Conservation (phyloP, 179 eudicot species). For the Spinacia oleracea region DNA sequence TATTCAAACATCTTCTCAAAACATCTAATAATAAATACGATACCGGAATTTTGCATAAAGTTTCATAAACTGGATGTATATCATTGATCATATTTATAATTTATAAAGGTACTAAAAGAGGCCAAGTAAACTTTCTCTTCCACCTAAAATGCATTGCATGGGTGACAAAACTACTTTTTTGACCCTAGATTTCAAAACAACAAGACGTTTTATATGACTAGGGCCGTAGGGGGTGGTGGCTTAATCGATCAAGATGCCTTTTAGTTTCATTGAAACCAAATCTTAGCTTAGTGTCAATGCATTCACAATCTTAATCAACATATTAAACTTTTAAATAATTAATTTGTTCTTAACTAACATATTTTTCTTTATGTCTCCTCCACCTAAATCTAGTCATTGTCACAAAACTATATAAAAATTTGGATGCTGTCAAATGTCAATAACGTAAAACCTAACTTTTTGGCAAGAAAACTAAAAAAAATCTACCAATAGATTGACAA, state of each 20-base stretch:
- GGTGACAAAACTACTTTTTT: background rate
- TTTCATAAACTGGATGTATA: too few relatives aligned
- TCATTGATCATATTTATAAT: too few relatives aligned
- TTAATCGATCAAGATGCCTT: background rate
- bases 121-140: too few relatives aligned
- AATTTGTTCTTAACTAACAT: background rate
- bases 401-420: background rate
- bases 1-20: too few relatives aligned
- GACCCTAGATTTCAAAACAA: background rate
- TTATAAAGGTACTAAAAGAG: too few relatives aligned
- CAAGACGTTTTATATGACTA: background rate
- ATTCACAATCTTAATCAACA: background rate
- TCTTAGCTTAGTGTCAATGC: background rate
- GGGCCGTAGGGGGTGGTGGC: background rate
- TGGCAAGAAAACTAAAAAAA: conserved; percentile 21
- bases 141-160: too few relatives aligned
- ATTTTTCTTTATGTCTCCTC: background rate
- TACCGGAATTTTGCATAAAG: too few relatives aligned
- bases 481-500: conserved; percentile 6
- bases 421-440: conserved; percentile 14
- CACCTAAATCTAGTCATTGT: conserved; percentile 9
- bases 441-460: conserved; percentile 34
- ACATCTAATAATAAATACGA: too few relatives aligned
- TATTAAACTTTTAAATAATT: background rate
- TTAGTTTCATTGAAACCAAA: background rate